A percentile compares a stretch with the other conserved stretches of the same genome.
phyloP scores from a whole-genome alignment of 202 grass and related monocot species.

The Panicum virgatum region DNA sequence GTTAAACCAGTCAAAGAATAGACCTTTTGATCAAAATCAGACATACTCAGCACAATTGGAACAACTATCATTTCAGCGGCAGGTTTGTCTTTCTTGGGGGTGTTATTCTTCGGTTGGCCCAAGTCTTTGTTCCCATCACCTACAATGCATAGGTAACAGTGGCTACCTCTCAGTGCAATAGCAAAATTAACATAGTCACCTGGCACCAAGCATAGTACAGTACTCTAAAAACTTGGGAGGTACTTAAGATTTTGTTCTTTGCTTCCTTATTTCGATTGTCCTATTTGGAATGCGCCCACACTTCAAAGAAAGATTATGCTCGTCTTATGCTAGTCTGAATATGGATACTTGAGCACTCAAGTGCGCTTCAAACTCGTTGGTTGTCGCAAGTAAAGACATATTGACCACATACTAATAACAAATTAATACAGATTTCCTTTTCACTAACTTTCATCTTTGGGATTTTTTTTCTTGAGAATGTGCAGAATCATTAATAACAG shows the following conservation, averaged over 20 bases:
- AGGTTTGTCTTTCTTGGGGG: conserved; percentile 64
- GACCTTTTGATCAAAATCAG: conserved; percentile 99
- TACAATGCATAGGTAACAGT: conserved; percentile 38
- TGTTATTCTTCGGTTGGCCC: conserved; percentile 47
- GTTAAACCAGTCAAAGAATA: conserved; percentile 21
- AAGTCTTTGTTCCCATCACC: conserved; percentile 55
- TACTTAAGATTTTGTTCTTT: conserved; percentile 3
- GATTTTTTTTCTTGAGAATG: conserved; percentile 41
- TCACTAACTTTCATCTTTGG: conserved; percentile 54
- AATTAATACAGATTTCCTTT: conserved; percentile 17
- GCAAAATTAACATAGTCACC: conserved; percentile 6
- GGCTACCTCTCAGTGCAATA: background rate
- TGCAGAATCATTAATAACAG: conserved; percentile 9
- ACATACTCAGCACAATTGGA: conserved; percentile 94
- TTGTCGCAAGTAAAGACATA: background rate
- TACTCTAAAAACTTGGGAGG: conserved; percentile 17
- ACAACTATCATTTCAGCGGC: conserved; percentile 74
- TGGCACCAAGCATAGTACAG: background rate
- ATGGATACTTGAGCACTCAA: background rate
- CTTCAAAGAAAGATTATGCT: conserved; percentile 14
- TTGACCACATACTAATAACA: conserved; percentile 8
- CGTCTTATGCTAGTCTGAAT: background rate
- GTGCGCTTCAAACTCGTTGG: background rate
- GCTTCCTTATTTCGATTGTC: conserved; percentile 7
- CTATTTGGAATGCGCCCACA: background rate